Conservation (phyloP, 1,284 basidiomycete genomes). For the Wallemia mellicola region DNA sequence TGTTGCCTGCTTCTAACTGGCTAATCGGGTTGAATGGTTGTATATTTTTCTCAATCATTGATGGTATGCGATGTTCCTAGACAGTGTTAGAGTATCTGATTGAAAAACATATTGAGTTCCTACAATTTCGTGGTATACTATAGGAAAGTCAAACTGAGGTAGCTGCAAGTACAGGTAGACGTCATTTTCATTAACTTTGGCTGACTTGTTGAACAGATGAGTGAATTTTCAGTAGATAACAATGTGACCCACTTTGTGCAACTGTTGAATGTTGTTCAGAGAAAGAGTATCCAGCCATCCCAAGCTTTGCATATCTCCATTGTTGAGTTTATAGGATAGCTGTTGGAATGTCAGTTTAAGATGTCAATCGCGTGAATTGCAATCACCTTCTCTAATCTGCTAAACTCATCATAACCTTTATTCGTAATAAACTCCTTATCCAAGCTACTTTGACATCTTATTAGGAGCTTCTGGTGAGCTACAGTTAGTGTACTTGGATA, state of each 20-base stretch:
- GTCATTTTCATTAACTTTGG: slow-evolving; percentile 21
- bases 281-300: not conserved
- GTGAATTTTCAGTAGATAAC: too few species aligned
- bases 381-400: not conserved
- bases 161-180: slow-evolving; percentile 82
- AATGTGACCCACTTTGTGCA: slow-evolving; percentile 6
- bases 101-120: slow-evolving; percentile 1
- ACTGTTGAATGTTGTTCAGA: slow-evolving; percentile 2
- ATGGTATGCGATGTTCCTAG: slow-evolving; percentile 12
- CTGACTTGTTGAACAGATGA: not conserved
- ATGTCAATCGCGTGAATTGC: too few species aligned
- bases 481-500: not conserved
- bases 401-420: not conserved
- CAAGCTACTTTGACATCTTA: not conserved
- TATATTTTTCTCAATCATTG: slow-evolving; percentile 14
- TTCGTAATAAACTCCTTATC: not conserved
- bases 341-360: too few species aligned
- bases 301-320: not conserved
- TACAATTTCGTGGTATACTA: slow-evolving; percentile 76
- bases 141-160: slow-evolving; percentile 88
- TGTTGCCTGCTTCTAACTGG: slow-evolving; percentile 9
- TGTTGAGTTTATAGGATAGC: not conserved
- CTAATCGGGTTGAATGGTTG: slow-evolving; percentile 11
- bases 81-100: not conserved
- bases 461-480: not conserved